These are phyloP conservation scores for Massospora cicadina DNA, from an alignment of 371 early-diverging fungal species.

Conservation along the genomic window DNA sequence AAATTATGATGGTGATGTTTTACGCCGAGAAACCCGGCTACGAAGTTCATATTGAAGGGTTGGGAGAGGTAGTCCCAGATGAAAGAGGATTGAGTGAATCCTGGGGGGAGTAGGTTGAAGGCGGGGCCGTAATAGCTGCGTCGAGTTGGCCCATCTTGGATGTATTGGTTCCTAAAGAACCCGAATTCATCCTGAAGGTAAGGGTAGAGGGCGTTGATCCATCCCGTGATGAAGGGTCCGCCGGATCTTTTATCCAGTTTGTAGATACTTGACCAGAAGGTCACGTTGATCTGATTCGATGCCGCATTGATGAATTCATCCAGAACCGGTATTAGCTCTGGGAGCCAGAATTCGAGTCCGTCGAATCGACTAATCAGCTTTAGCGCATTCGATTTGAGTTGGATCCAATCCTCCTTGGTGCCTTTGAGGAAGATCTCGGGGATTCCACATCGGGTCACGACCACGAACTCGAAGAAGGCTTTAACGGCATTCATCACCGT, in stretches of 20 bases:
- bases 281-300: background rate
- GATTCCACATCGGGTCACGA: background rate
- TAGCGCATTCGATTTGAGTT: background rate
- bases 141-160: background rate
- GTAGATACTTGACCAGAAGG: slow-evolving; percentile 1
- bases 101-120: background rate
- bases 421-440: slow-evolving; percentile 1
- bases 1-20: background rate
- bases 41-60: background rate
- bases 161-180: background rate
- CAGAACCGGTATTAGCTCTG: background rate
- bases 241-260: background rate
- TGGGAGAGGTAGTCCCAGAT: background rate
- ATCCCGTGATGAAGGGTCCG: slow-evolving; percentile 1
- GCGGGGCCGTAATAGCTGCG: background rate
- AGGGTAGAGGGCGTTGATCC: background rate
- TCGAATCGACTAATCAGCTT: background rate
- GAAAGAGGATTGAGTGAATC: background rate
- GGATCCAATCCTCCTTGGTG: background rate
- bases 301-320: slow-evolving; percentile 1
- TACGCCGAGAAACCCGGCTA: background rate
- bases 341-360: background rate
- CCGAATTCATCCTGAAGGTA: background rate
- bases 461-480: background rate
- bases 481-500: background rate